phyloP scores from a whole-genome alignment of 352 stramenopile species.

The Globisporangium uncinulatum region DNA sequence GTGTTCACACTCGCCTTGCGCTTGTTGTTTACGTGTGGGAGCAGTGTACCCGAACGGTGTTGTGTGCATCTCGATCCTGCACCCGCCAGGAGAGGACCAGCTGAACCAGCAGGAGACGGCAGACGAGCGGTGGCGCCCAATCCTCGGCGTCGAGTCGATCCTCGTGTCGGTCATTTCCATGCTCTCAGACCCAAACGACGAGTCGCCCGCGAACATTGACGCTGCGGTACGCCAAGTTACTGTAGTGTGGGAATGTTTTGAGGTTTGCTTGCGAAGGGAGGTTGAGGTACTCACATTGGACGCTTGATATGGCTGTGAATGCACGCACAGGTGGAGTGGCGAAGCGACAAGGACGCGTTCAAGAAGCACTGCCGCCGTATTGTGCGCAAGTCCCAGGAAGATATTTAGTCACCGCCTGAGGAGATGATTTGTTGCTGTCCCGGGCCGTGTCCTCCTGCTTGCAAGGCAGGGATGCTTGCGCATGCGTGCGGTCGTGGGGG shows the following conservation, averaged over 20 bases:
- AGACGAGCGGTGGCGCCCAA: conserved; percentile 98
- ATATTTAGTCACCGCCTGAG: conserved; percentile 65
- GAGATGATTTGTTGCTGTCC: neutral
- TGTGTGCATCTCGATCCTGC: conserved; percentile 99
- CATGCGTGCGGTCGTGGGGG: neutral
- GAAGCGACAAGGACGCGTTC: conserved; percentile 91
- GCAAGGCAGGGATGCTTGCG: no score
- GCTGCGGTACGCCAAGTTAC: conserved; percentile 84
- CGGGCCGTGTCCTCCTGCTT: no score
- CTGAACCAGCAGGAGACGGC: conserved; percentile 97
- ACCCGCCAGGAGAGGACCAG: conserved; percentile 97
- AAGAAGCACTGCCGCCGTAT: conserved; percentile 90
- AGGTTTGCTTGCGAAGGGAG: no score
- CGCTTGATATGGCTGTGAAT: no score
- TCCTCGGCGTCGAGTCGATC: conserved; percentile 95
- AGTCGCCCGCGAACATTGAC: conserved; percentile 99
- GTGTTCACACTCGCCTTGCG: neutral
- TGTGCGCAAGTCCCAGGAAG: conserved; percentile 91
- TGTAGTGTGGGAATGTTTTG: no score
- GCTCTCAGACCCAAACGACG: conserved; percentile 99
- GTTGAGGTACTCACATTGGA: no score
- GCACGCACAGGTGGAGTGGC: conserved; percentile 73
- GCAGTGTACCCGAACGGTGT: conserved; percentile 96
- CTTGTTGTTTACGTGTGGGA: conserved; percentile 1
- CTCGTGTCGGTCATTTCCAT: conserved; percentile 98